Evolutionary conservation across 2,329 filamentous ascomycete species (phyloP).

Genomic region (Exserohilum rostratum): DNA sequence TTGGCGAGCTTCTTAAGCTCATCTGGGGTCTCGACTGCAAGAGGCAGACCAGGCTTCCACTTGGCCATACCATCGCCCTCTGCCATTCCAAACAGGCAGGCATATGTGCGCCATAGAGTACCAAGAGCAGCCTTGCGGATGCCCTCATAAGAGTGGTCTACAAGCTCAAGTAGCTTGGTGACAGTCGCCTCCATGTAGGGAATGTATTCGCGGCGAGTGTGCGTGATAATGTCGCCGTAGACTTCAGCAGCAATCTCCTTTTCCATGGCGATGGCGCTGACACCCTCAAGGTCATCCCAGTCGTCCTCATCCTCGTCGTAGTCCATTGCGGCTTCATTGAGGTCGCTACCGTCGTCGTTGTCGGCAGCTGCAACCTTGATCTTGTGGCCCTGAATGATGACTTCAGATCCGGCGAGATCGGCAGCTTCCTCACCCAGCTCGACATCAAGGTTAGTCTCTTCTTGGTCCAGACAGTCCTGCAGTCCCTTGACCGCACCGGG

Average conservation of each 20-base stretch:
- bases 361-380: constrained; percentile 75
- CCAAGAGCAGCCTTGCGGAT: constrained; percentile 90
- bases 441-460: constrained; percentile 81
- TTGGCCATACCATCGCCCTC: constrained; percentile 79
- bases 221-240: constrained; percentile 86
- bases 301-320: constrained; percentile 81
- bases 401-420: constrained; percentile 75
- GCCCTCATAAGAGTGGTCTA: constrained; percentile 90
- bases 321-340: constrained; percentile 58
- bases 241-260: constrained; percentile 98
- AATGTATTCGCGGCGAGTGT: constrained; percentile 79
- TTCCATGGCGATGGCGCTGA: constrained; percentile 89
- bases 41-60: constrained; percentile 86
- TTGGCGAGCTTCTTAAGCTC: constrained; percentile 86
- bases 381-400: constrained; percentile 82
- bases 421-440: constrained; percentile 75
- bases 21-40: constrained; percentile 76
- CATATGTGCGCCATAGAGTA: constrained; percentile 91
- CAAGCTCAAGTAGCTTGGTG: constrained; percentile 77
- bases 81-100: constrained; percentile 85
- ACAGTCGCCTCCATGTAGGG: constrained; percentile 90
- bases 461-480: constrained; percentile 84
- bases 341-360: constrained; percentile 69
- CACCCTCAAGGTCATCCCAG: constrained; percentile 81
- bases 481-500: constrained; percentile 79